Evolutionary conservation across 2,329 filamentous ascomycete species (phyloP).

Genomic region (Diaporthe batatas): DNA sequence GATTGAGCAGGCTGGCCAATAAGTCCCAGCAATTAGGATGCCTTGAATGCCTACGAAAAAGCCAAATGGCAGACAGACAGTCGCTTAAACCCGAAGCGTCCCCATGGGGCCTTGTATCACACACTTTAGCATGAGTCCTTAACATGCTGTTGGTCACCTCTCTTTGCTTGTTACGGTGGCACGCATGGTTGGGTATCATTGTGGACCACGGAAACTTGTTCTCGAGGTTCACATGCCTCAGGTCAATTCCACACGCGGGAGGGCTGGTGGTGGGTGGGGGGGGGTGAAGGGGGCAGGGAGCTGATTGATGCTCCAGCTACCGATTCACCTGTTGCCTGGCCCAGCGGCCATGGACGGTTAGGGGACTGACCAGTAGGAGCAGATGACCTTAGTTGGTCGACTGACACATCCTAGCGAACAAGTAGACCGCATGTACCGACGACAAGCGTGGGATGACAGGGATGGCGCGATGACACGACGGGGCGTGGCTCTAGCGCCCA

Average conservation of each 20-base stretch:
- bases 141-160: not conserved
- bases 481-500: constrained; percentile 29
- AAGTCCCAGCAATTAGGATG: constrained; percentile 27
- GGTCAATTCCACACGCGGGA: not conserved
- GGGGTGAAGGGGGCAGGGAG: not conserved
- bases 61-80: not conserved
- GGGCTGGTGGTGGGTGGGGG: not conserved
- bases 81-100: not conserved
- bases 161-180: not conserved
- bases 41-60: constrained; percentile 27
- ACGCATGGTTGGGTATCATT: constrained; percentile 23
- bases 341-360: not conserved
- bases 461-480: constrained; percentile 31
- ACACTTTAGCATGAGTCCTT: not conserved
- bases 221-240: constrained; percentile 22
- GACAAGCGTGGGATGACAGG: constrained; percentile 24
- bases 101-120: constrained; percentile 5
- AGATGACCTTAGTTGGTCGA: constrained; percentile 36
- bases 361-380: constrained; percentile 27
- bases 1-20: constrained; percentile 1
- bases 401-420: constrained; percentile 34
- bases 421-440: constrained; percentile 34
- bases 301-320: constrained; percentile 8
- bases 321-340: constrained; percentile 28
- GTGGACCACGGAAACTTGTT: constrained; percentile 27